phyloP scores from a whole-genome alignment of 495 filamentous ascomycete genomes.

The Aspergillus homomorphus region DNA sequence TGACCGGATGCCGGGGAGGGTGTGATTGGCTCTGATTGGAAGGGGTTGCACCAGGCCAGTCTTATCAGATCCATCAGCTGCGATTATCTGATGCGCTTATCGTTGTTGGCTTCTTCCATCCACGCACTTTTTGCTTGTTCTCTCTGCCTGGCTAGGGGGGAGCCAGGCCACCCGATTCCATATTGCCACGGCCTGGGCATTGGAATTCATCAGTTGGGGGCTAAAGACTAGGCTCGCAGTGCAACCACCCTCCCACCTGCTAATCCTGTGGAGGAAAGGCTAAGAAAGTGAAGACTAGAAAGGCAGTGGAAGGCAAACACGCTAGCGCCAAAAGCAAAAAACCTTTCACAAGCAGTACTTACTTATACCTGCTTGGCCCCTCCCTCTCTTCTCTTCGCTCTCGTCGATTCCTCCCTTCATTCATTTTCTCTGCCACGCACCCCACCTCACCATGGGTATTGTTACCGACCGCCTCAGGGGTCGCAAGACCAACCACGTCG shows the following conservation, averaged over 20 bases:
- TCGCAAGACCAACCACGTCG: constrained; percentile 6
- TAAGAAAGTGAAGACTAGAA: no score
- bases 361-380: neutral
- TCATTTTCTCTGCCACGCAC: neutral
- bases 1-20: neutral
- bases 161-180: no score
- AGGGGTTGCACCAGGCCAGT: no score
- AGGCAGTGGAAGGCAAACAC: neutral
- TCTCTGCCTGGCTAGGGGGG: no score
- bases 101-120: neutral
- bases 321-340: neutral
- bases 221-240: no score
- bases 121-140: neutral
- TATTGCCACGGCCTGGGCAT: no score
- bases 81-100: neutral
- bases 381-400: neutral
- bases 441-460: constrained; percentile 1
- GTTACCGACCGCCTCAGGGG: constrained; percentile 1
- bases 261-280: no score
- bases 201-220: no score
- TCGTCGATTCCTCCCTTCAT: neutral
- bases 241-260: no score
- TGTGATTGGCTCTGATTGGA: neutral
- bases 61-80: neutral
- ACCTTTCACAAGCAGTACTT: neutral